These are phyloP conservation scores for Lipomyces anomalus DNA, from an alignment of 805 yeast species.

Conservation along the genomic window DNA sequence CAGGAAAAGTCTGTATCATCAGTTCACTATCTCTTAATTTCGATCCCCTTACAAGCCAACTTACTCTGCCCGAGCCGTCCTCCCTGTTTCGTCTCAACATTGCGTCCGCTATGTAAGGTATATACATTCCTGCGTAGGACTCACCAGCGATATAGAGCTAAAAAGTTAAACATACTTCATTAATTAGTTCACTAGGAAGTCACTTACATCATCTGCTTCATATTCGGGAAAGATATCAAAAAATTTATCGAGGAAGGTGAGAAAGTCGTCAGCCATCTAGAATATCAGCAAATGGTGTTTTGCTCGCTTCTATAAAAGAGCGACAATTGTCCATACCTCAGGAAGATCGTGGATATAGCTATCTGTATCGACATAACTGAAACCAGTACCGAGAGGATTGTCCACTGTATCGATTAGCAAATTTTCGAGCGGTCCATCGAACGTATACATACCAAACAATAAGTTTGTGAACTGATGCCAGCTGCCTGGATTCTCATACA, in stretches of 20 bases:
- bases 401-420: no score
- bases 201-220: slow-evolving; percentile 40
- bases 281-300: slow-evolving; percentile 34
- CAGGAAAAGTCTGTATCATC: slow-evolving; percentile 15
- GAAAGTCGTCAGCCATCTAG: slow-evolving; percentile 57
- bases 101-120: slow-evolving; percentile 75
- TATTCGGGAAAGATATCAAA: slow-evolving; percentile 71
- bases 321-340: slow-evolving; percentile 22
- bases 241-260: slow-evolving; percentile 60
- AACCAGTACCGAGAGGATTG: slow-evolving; percentile 94
- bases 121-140: slow-evolving; percentile 94
- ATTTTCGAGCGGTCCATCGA: neutral
- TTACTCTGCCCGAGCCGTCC: slow-evolving; percentile 25
- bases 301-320: no score
- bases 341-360: slow-evolving; percentile 36
- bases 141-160: slow-evolving; percentile 81
- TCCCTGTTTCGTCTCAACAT: slow-evolving; percentile 45
- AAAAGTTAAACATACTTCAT: neutral
- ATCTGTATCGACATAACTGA: slow-evolving; percentile 52
- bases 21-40: no score
- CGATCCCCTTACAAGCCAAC: no score
- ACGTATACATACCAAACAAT: slow-evolving; percentile 42
- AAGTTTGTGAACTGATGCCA: slow-evolving; percentile 80
- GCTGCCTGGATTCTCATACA: slow-evolving; percentile 60
- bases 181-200: neutral